Base-by-base conservation (phyloP, 1,284 basidiomycete genomes). In the Amylostereum areolatum region DNA sequence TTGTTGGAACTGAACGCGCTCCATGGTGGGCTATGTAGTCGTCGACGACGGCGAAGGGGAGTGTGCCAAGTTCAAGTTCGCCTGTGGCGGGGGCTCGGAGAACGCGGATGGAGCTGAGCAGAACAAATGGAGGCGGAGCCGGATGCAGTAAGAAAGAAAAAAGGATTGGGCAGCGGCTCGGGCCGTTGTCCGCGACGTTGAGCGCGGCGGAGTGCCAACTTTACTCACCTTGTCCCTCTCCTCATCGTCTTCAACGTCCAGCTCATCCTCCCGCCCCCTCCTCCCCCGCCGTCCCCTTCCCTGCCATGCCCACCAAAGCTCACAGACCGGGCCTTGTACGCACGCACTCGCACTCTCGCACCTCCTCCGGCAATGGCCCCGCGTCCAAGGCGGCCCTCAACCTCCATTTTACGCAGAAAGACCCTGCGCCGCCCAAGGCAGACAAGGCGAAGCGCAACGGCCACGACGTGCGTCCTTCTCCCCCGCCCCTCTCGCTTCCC, bases 1-100 rank as follows among this genome's bases (percentile, higher is more conserved):
- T 66, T 96, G 89, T 70, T 95, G 85, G 61, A 90, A 96, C 59
- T 96, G 90, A 0, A 97, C 93, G 56, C 92, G 81, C 76, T 97
- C 92, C 92, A 96, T 96, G 45, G 36, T 68, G 61, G 49, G 30
- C 8, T 33, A 52, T 44, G n/a, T n/a, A n/a, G n/a, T n/a, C n/a
- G n/a, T n/a, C n/a, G n/a, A n/a, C n/a, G n/a, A 18, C 28, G n/a
- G 30, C 28, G 34, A 6, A 24, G 50, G 48, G 50, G 50, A 43
- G 45, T 46, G 30, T n/a, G 11, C 3, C 4, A 34, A 10, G 28
- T 12, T n/a, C n/a, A n/a, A n/a, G n/a, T n/a, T n/a, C n/a, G n/a
- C n/a, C n/a, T n/a, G n/a, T n/a, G n/a, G n/a, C n/a, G n/a, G n/a
- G n/a, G n/a, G n/a, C n/a, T n/a, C n/a, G n/a, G n/a, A n/a, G n/a